phyloP scores from a whole-genome alignment of 805 yeast genomes.

The Spathaspora boniae region DNA sequence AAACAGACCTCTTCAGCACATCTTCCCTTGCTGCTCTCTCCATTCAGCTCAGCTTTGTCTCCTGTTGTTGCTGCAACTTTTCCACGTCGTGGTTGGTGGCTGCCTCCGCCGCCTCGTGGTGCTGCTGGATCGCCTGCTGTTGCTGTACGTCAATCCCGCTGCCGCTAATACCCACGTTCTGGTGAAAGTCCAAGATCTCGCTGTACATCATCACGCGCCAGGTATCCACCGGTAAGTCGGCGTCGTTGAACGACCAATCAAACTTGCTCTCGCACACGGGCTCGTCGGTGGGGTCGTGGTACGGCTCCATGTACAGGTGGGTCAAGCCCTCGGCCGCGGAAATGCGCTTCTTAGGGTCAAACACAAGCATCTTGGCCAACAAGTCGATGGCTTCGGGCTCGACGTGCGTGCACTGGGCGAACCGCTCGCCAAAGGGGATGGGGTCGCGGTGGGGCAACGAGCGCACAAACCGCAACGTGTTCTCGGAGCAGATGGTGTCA shows the following conservation, averaged over 20 bases:
- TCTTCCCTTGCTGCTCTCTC: too few species aligned
- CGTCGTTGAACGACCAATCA: conserved; percentile 98
- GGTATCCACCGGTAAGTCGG: conserved; percentile 94
- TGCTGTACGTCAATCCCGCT: conserved; percentile 17
- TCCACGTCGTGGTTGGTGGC: conserved; percentile 1
- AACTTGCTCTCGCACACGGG: conserved; percentile 90
- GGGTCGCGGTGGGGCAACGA: conserved; percentile 92
- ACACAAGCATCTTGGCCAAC: conserved; percentile 84
- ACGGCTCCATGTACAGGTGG: conserved; percentile 90
- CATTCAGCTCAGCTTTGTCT: too few species aligned
- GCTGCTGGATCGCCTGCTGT: conserved; percentile 15
- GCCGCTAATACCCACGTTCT: conserved; percentile 56
- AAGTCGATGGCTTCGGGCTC: conserved; percentile 87
- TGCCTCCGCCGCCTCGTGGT: conserved; percentile 2
- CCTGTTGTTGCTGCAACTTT: conserved; percentile 3
- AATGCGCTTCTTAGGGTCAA: conserved; percentile 92
- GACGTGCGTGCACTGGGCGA: conserved; percentile 57
- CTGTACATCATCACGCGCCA: conserved; percentile 99
- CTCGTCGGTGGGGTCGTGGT: conserved; percentile 97
- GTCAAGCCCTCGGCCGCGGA: conserved; percentile 87
- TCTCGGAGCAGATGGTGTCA: conserved; percentile 93
- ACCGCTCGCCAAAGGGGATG: conserved; percentile 79
- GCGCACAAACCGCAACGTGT: conserved; percentile 89
- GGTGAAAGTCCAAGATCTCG: conserved; percentile 94
- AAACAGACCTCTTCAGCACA: neutral